Evolutionary conservation across 441 rosid species (phyloP).

Genomic region (Arabidopsis lyrata): DNA sequence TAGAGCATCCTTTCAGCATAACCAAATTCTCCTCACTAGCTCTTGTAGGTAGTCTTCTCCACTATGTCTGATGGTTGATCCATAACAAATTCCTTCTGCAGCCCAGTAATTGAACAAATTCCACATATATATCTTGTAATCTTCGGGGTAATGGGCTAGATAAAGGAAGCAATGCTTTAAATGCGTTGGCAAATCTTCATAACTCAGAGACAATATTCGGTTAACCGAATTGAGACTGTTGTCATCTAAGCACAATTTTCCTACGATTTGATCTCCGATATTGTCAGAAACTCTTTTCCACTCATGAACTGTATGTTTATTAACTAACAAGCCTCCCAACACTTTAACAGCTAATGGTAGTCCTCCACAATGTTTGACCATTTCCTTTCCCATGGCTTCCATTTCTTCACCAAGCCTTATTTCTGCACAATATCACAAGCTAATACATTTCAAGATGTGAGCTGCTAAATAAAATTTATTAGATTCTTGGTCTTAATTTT

Average conservation of each 20-base stretch:
- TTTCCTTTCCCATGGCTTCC: neutral
- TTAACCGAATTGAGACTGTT: neutral
- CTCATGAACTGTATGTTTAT: neutral
- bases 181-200: neutral
- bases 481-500: neutral
- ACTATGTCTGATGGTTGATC: neutral
- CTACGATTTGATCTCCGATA: neutral
- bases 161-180: neutral
- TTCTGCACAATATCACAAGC: neutral
- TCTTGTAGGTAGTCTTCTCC: too few relatives aligned
- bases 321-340: neutral
- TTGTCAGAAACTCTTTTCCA: neutral
- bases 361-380: neutral
- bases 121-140: fast-evolving
- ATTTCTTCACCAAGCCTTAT: neutral
- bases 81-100: neutral
- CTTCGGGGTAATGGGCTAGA: neutral
- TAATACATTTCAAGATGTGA: neutral
- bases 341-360: neutral
- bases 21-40: too few relatives aligned
- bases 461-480: too few relatives aligned
- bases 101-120: neutral
- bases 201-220: neutral
- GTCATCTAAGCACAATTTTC: neutral
- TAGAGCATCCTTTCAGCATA: too few relatives aligned